Base-by-base conservation (phyloP, 108 stramenopile species). In the Parmales sp. region DNA sequence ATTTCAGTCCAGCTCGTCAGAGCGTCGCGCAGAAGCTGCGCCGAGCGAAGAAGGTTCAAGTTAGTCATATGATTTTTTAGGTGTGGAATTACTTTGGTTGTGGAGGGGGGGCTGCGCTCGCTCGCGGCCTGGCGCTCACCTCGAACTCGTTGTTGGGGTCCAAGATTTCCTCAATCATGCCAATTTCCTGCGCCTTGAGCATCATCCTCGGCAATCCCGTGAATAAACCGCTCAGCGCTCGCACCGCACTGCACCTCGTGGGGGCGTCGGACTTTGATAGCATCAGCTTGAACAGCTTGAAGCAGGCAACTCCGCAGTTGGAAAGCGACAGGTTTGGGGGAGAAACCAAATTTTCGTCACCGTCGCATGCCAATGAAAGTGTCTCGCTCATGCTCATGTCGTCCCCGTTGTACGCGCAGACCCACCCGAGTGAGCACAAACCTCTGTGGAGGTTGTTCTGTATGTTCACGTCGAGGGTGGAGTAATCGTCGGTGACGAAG, bases 1-100 rank as follows among this genome's bases (percentile, higher is more conserved):
- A 93, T 87, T 26, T 87, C 87, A 37, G 82, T 68, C 88, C 88
- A 90, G 45, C 87, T 88, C 29, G 67, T 65, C 39, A 93, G 65
- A 2, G 86, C 72, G 64, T 88, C 85, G 4, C 84, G 64, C 51
- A 89, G 92, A 7, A 90, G 73, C 43, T 69, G 64, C 18, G 75
- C 28, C 9, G 78, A 50, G 20, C n/a, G 20, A 50, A 22, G 9
- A 43, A 13, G n/a, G n/a, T n/a, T n/a, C n/a, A n/a, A n/a, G n/a
- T n/a, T n/a, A n/a, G n/a, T n/a, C n/a, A n/a, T n/a, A n/a, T n/a
- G n/a, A n/a, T n/a, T n/a, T n/a, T n/a, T n/a, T 43, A 11, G 13
- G 41, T 43, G 7, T 13, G 13, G 41, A 43, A 43, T 43, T 8
- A 11, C 13, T 13, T 43, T 48, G 46, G 22, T 13, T 48, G 22